A percentile compares a stretch with the other conserved stretches of the same genome.
Evolutionary conservation across 1,284 basidiomycete species (phyloP).

Genomic region (Sporisorium sorghi): DNA sequence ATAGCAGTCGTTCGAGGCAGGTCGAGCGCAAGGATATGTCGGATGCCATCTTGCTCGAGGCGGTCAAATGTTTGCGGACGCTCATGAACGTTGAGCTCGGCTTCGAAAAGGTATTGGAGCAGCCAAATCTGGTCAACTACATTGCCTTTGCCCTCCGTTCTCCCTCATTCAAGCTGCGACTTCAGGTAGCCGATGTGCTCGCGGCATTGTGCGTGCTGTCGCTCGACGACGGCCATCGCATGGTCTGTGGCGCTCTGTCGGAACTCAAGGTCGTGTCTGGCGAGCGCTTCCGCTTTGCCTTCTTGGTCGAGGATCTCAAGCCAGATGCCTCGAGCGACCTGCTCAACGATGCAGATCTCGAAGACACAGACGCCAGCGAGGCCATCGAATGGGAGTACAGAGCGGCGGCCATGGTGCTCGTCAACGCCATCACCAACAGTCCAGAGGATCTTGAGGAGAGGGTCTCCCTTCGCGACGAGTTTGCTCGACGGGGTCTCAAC

Average conservation of each 20-base stretch:
- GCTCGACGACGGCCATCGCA: slow-evolving; percentile 77
- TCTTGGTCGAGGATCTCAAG: slow-evolving; percentile 77
- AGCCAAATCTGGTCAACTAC: slow-evolving; percentile 78
- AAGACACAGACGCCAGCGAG: slow-evolving; percentile 33
- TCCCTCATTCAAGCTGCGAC: slow-evolving; percentile 77
- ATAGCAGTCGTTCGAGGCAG: slow-evolving; percentile 18
- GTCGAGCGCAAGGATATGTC: slow-evolving; percentile 58
- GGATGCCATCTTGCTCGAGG: slow-evolving; percentile 56
- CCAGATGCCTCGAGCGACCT: slow-evolving; percentile 71
- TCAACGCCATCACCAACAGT: slow-evolving; percentile 84
- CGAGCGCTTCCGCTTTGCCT: slow-evolving; percentile 83
- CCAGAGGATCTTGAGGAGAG: slow-evolving; percentile 83
- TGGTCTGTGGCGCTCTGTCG: slow-evolving; percentile 81
- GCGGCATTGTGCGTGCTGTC: slow-evolving; percentile 85
- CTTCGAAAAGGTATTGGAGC: slow-evolving; percentile 78
- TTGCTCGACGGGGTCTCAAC: slow-evolving; percentile 81
- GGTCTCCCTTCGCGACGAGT: slow-evolving; percentile 81
- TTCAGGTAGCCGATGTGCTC: slow-evolving; percentile 80
- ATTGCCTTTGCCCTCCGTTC: slow-evolving; percentile 79
- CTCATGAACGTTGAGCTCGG: slow-evolving; percentile 86
- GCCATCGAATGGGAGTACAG: slow-evolving; percentile 80
- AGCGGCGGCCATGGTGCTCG: slow-evolving; percentile 77
- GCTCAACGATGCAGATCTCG: slow-evolving; percentile 63
- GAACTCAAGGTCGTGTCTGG: slow-evolving; percentile 80
- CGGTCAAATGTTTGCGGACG: slow-evolving; percentile 81